Evolutionary conservation across 768 basidiomycete genomes (phyloP).

Genomic region (Arthromyces matolae): DNA sequence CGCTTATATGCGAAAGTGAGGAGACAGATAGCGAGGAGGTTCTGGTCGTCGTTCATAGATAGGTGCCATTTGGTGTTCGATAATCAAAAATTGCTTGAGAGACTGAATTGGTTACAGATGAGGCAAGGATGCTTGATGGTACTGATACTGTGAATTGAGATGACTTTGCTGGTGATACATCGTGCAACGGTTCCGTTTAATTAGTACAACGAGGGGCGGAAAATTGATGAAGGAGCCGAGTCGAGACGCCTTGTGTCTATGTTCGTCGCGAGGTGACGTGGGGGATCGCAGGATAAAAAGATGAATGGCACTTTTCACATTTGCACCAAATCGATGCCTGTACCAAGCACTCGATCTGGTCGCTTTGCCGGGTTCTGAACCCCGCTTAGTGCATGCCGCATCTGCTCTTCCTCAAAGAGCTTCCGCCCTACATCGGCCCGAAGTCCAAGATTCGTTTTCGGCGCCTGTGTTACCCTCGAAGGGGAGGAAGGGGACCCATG

Average conservation of each 20-base stretch:
- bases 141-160: conserved; percentile 14
- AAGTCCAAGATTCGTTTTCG: conserved; percentile 45
- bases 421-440: conserved; percentile 63
- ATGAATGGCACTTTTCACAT: conserved; percentile 8
- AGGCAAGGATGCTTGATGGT: conserved; percentile 15
- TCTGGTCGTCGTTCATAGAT: conserved; percentile 18
- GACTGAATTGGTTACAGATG: conserved; percentile 15
- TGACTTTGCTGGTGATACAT: conserved; percentile 38
- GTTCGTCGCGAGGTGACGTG: conserved; percentile 15
- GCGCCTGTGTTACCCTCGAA: conserved; percentile 31
- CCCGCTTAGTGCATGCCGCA: conserved; percentile 35
- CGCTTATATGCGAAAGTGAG: conserved; percentile 8
- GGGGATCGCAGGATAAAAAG: conserved; percentile 1
- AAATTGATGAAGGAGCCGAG: conserved; percentile 12
- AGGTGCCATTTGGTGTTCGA: conserved; percentile 11
- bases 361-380: conserved; percentile 24
- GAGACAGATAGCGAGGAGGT: conserved; percentile 19
- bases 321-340: conserved; percentile 44
- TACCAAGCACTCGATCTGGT: conserved; percentile 32
- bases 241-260: conserved; percentile 18
- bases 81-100: conserved; percentile 18
- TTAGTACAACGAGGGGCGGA: conserved; percentile 37
- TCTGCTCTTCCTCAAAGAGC: conserved; percentile 69
- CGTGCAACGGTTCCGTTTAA: conserved; percentile 34
- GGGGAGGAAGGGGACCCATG: conserved; percentile 71